Percentiles rank a stretch among this genome's conserved stretches.
phyloP scores from a whole-genome alignment of 1,284 basidiomycete genomes.

The Papiliotrema flavescens region DNA sequence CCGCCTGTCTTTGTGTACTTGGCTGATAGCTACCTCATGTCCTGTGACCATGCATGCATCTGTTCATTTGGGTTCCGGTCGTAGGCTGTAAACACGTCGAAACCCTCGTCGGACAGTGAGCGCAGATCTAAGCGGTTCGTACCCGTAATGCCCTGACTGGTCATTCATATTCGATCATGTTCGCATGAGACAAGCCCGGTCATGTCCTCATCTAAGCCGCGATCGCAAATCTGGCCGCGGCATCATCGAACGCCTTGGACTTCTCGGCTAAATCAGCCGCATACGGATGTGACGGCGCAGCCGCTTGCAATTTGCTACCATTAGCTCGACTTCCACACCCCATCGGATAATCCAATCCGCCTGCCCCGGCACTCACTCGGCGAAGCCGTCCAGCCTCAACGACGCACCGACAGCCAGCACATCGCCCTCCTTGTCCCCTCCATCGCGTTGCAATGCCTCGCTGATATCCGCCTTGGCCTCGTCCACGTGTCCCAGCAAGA shows the following conservation, averaged over 20 bases:
- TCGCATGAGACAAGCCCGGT: no score
- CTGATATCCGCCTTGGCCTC: conserved; percentile 80
- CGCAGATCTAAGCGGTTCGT: no score
- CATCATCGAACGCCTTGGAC: conserved; percentile 56
- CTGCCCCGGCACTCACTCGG: conserved; percentile 57
- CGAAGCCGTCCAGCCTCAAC: conserved; percentile 58
- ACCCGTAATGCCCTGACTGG: no score
- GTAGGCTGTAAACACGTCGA: no score
- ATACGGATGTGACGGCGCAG: conserved; percentile 38
- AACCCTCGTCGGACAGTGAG: no score
- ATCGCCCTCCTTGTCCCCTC: conserved; percentile 58
- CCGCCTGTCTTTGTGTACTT: no score
- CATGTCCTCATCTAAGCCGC: conserved; percentile 21
- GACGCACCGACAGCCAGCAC: conserved; percentile 69
- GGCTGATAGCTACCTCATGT: no score
- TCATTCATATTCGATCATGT: no score
- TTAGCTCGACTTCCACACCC: neutral
- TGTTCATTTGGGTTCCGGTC: no score
- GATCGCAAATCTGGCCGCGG: conserved; percentile 59
- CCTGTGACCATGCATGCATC: no score
- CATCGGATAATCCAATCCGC: no score
- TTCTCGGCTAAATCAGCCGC: conserved; percentile 41
- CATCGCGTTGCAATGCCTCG: conserved; percentile 63
- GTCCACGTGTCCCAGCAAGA: conserved; percentile 71
- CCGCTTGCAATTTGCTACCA: conserved; percentile 30